Evolutionary conservation across 192 early-diverging fungal genomes (phyloP), one percentile per base, ranked within the genome.

Genomic region (Obelidium mucronatum): DNA sequence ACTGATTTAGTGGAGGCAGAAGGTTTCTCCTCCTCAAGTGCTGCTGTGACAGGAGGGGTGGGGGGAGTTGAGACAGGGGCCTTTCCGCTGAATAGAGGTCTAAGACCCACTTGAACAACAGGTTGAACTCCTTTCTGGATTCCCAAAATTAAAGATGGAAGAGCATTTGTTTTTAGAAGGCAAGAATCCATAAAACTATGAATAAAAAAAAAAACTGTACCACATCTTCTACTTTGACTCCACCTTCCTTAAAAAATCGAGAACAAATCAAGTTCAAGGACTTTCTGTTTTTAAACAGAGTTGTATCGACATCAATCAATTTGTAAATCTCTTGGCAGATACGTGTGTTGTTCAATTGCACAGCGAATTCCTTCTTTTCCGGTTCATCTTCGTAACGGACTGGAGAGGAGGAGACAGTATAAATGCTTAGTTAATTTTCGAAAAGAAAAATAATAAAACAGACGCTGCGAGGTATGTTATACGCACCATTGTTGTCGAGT

Each of bases 361-460:
- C 35, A 5, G 24, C 31, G 13, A n/a, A 72, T 13, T 55, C 54
- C 69, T 72, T 72, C 69, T 72, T 72, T 58, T 72, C 69, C 2
- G 69, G 69, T 51, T 72, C 69, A 37, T 72, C 69, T 58, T 72
- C 69, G 54, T 59, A 72, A 19, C 69, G 69, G 33, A 72, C 69
- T 68, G 67, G 19, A 22, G 8, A 4, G 26, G 19, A 68, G 35
- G 31, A 52, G 52, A 51, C 1, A 4, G 1, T 0, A 2, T 60
- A 33, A 24, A 26, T n/a, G n/a, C n/a, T n/a, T n/a, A n/a, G n/a
- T n/a, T n/a, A 1, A 53, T 17, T 53, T 53, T 1, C 1, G 24
- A 52, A 53, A 24, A n/a, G 24, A 17, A 24, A 53, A 53, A n/a
- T 17, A 53, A 53, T n/a, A 53, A 17, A 24, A 53, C 19, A 24